These are phyloP conservation scores for Hypomyces perniciosus DNA, from an alignment of 2,329 filamentous ascomycete species.

Conservation along the genomic window DNA sequence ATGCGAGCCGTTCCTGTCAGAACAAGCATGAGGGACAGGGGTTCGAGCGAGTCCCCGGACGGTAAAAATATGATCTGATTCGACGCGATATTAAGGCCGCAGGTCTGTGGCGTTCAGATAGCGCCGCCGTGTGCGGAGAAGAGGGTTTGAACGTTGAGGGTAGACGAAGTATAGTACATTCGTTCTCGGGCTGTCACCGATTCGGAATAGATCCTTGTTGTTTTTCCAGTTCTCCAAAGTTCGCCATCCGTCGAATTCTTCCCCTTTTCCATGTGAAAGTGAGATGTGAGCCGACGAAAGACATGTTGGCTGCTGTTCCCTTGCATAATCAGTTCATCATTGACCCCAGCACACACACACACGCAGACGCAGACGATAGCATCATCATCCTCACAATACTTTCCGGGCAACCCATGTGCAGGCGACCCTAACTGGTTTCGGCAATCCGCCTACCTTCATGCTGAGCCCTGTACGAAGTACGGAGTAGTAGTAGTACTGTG, in stretches of 20 bases:
- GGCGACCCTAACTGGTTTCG: neutral
- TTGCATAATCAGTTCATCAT: no score
- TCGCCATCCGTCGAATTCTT: neutral
- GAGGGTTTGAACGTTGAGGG: no score
- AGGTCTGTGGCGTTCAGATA: no score
- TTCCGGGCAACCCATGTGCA: slow-evolving; percentile 6
- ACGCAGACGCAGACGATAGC: neutral
- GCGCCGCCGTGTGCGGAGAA: no score
- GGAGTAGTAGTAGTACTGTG: neutral
- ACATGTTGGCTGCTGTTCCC: no score
- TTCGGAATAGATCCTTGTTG: no score
- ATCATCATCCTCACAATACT: neutral
- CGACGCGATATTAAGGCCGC: no score
- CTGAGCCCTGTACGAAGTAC: no score
- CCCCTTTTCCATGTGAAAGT: neutral
- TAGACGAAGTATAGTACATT: no score
- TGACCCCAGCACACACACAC: neutral
- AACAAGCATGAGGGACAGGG: neutral
- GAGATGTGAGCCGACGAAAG: neutral
- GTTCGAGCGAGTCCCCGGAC: neutral
- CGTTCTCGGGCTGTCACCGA: no score
- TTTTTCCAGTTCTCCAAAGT: no score
- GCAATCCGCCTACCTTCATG: neutral
- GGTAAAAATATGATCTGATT: no score
- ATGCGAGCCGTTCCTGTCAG: neutral